Percentiles rank a stretch among this genome's conserved stretches.
Evolutionary conservation across 2,329 filamentous ascomycete species (phyloP).

Genomic region (Arthroderma sp.): DNA sequence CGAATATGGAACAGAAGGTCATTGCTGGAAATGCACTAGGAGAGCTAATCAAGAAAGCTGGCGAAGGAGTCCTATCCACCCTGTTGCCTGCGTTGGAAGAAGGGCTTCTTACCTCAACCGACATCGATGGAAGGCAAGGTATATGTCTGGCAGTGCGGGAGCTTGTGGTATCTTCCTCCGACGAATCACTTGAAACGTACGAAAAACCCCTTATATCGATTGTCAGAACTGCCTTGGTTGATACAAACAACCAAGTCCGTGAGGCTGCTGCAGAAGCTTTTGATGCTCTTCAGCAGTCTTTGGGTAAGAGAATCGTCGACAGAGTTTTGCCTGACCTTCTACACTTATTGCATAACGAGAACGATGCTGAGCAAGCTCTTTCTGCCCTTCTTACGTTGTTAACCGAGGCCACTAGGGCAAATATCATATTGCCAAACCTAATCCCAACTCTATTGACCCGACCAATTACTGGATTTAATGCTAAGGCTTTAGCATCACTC

Average conservation of each 20-base stretch:
- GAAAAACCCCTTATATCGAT: constrained; percentile 92
- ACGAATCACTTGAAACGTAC: constrained; percentile 82
- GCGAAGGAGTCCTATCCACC: constrained; percentile 79
- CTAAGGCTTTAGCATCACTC: constrained; percentile 80
- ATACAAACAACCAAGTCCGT: constrained; percentile 76
- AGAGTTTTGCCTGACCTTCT: constrained; percentile 89
- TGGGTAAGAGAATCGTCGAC: constrained; percentile 89
- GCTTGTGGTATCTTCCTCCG: constrained; percentile 76
- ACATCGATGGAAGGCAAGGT: constrained; percentile 87
- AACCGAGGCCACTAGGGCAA: constrained; percentile 84
- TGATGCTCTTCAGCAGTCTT: constrained; percentile 81
- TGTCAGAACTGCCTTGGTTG: constrained; percentile 81
- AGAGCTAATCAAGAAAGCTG: constrained; percentile 92
- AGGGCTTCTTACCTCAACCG: constrained; percentile 73
- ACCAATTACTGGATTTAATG: constrained; percentile 90
- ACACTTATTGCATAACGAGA: constrained; percentile 72
- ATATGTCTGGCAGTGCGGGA: constrained; percentile 95
- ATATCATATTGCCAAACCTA: constrained; percentile 91
- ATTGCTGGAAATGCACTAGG: constrained; percentile 96
- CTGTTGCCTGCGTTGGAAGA: constrained; percentile 86
- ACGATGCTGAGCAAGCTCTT: constrained; percentile 81
- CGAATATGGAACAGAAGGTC: constrained; percentile 97
- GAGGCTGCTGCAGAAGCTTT: constrained; percentile 96
- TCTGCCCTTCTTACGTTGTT: constrained; percentile 86
- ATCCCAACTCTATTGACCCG: constrained; percentile 84